Conservation (phyloP, 257 asterid species). For the Primulina huaijiensis region DNA sequence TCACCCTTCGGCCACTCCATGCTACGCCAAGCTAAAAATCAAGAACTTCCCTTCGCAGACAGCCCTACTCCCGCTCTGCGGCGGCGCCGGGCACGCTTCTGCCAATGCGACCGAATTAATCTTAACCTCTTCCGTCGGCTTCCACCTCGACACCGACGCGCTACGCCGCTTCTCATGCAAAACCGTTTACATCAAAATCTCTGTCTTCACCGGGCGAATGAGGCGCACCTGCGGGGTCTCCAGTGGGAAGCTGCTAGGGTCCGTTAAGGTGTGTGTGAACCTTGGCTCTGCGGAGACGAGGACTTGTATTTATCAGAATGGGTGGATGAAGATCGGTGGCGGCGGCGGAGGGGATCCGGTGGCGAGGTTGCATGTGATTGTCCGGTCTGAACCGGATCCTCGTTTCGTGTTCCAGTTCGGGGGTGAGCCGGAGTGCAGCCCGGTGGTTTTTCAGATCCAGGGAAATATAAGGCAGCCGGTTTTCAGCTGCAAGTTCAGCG, state of each 20-base stretch:
- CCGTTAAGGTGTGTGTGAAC: constrained; percentile 37
- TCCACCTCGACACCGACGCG: constrained; percentile 71
- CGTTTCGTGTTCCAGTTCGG: constrained; percentile 86
- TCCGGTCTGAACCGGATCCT: constrained; percentile 85
- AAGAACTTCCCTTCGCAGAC: constrained; percentile 69
- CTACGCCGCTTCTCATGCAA: constrained; percentile 55
- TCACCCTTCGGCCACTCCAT: constrained; percentile 75
- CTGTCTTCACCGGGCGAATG: constrained; percentile 67
- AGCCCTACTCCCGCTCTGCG: constrained; percentile 55
- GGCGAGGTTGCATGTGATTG: constrained; percentile 53
- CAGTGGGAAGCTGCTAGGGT: constrained; percentile 57
- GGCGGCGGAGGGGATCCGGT: constrained; percentile 29
- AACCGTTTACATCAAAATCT: constrained; percentile 43
- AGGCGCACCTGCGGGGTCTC: constrained; percentile 71
- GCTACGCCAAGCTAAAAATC: constrained; percentile 73
- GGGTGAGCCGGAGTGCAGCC: constrained; percentile 91
- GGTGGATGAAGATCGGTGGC: constrained; percentile 71
- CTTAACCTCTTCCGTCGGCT: constrained; percentile 38
- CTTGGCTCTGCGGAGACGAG: constrained; percentile 43
- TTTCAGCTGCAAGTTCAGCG: constrained; percentile 87
- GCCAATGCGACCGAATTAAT: constrained; percentile 37
- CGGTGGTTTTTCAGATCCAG: constrained; percentile 82
- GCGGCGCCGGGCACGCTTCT: constrained; percentile 21
- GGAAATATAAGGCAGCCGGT: constrained; percentile 84
- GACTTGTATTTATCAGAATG: constrained; percentile 48